Evolutionary conservation across 192 early-diverging fungal species (phyloP).

Genomic region (Coemansia sp.): DNA sequence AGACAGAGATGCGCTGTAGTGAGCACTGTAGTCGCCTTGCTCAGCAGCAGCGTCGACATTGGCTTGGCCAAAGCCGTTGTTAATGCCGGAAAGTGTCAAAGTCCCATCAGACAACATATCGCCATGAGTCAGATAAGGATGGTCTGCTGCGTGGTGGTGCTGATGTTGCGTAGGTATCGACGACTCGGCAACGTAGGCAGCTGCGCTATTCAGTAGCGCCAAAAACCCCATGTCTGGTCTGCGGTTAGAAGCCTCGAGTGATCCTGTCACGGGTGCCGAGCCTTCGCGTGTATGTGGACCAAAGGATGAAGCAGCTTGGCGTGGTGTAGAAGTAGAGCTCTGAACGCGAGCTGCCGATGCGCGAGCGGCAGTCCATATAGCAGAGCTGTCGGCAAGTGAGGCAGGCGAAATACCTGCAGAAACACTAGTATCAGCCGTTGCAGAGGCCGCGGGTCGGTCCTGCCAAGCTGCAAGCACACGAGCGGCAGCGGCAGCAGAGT

Average conservation of each 20-base stretch:
- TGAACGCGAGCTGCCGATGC: conserved; percentile 18
- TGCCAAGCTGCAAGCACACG: conserved; percentile 58
- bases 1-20: conserved; percentile 34
- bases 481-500: conserved; percentile 52
- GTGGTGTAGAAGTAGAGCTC: conserved; percentile 43
- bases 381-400: conserved; percentile 11
- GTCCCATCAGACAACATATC: conserved; percentile 32
- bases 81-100: conserved; percentile 34
- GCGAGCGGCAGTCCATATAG: conserved; percentile 16
- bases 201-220: conserved; percentile 53
- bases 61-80: conserved; percentile 18
- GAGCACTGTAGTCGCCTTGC: conserved; percentile 20
- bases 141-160: conserved; percentile 11
- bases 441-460: conserved; percentile 27
- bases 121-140: conserved; percentile 22
- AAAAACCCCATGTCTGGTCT: conserved; percentile 48
- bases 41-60: conserved; percentile 5
- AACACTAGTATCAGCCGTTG: conserved; percentile 3
- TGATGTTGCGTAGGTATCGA: conserved; percentile 20
- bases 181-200: conserved; percentile 50
- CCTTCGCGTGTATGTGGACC: conserved; percentile 28
- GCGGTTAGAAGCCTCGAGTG: conserved; percentile 15
- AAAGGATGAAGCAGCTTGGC: conserved; percentile 21
- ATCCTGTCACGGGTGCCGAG: conserved; percentile 35
- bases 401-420: conserved; percentile 13